Evolutionary conservation across 129 eudicot species (phyloP), one percentile per base, ranked within the genome.

Genomic region (Saussurea involucrata): DNA sequence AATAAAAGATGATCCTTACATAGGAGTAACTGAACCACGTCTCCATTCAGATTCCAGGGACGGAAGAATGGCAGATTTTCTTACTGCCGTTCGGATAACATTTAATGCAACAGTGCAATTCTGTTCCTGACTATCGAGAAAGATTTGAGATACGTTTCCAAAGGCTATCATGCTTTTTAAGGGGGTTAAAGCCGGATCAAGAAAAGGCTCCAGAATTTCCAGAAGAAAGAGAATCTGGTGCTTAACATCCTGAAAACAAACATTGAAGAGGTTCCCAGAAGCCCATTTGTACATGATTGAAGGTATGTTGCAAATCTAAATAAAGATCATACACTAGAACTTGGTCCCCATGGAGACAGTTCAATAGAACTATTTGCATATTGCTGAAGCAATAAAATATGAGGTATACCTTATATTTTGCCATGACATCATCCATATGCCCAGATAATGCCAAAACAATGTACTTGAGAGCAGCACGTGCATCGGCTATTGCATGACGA

Each of bases 1-100:
- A 55, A 18, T 18, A 60, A 20, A 60, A 71, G 36, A 40, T 42
- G 64, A 67, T 28, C 9, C 81, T 83, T 83, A 94, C 98, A 96
- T 91, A 34, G 98, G 98, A 82, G 96, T 88, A 86, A 94, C 96
- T 65, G 97, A 94, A 40, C 93, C 98, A 58, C 84, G 93, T 66
- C 92, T 84, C 98, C 98, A 94, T 72, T 94, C 92, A 74, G 89
- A 84, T 83, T 94, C 98, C 82, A 94, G 69, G 21, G 93, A 89
- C 34, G 96, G 92, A 83, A 94, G 98, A 84, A 91, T 91, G 67
- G 89, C 76, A 55, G 93, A 83, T 79, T 89, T 94, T 71, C 76
- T 91, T 9, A 94, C 88, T 69, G 97, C 96, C 12, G 87, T 84
- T n/a, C 89, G 88, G 77, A 94, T 89, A 55, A 94, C 93, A 73